Evolutionary conservation across 768 basidiomycete genomes (phyloP).

Genomic region (Pisolithus albus): DNA sequence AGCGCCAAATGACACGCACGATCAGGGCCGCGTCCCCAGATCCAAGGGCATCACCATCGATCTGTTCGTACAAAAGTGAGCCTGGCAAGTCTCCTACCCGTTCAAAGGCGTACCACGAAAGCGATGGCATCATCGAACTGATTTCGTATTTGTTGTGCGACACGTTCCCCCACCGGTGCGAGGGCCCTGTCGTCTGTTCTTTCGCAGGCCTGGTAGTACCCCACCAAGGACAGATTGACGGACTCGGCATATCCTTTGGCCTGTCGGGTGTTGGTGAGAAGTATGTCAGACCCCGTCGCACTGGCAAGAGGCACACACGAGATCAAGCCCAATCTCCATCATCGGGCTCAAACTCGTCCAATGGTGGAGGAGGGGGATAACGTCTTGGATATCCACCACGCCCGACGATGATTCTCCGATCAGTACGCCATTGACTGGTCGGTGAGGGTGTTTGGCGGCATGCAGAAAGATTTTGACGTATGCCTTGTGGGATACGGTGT

Average conservation of each 20-base stretch:
- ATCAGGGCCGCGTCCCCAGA: constrained; percentile 48
- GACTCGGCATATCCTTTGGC: constrained; percentile 53
- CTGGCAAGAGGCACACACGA: constrained; percentile 38
- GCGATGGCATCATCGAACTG: constrained; percentile 57
- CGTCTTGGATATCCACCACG: constrained; percentile 50
- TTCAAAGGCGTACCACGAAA: constrained; percentile 47
- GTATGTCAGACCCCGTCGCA: background rate
- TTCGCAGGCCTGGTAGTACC: constrained; percentile 73
- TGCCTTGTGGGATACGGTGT: constrained; percentile 52
- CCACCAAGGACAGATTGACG: constrained; percentile 49
- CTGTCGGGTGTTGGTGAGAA: constrained; percentile 26
- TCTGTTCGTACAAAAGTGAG: constrained; percentile 28
- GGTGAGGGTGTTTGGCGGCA: constrained; percentile 72
- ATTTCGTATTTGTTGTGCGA: constrained; percentile 48
- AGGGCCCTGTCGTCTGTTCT: constrained; percentile 53
- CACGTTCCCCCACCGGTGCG: constrained; percentile 58
- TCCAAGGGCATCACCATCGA: constrained; percentile 55
- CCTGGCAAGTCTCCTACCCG: background rate
- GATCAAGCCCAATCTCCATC: constrained; percentile 80
- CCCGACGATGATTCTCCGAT: constrained; percentile 43
- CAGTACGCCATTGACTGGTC: constrained; percentile 71
- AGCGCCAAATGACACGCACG: constrained; percentile 34
- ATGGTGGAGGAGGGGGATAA: constrained; percentile 74
- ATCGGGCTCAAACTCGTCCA: constrained; percentile 80
- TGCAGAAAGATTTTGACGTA: constrained; percentile 75